Base-by-base conservation (phyloP, 441 rosid species). In the Erodium trifolium region DNA sequence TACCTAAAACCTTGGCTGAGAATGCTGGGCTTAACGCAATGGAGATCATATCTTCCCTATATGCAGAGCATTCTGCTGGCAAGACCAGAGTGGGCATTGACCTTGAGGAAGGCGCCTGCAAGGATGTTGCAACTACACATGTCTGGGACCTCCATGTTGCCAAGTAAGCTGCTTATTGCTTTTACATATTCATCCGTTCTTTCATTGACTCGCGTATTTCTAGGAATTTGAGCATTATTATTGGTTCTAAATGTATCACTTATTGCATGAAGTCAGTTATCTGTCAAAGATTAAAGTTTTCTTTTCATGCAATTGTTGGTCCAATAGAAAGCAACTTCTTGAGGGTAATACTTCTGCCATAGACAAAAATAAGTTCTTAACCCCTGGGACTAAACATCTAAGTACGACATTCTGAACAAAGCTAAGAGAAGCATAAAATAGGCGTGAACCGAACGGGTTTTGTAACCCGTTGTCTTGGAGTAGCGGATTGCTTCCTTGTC, bases 11-110 rank as follows among this genome's bases (percentile, higher is more conserved):
- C 45, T 81, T 96, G 67, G 89, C 98, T 17, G 98, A 93, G 75
- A 96, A 96, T 83, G 98, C 97, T 71, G 98, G 99, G 34, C 93
- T 96, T 41, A 88, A 93, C 79, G 88, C 98, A 14, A 87, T 93
- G 97, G 98, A 93, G 81, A 85, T 96, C 70, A 96, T 91, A 76
- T 92, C 97, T 1, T 83, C 98, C 55, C 85, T 93, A 10, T 93
- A 93, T 76, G 92, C 92, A 65, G 96, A 90, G 65, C 99, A 93
- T 78, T 92, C 97, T 16, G 84, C 93, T 73, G 99, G 98, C 69
- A 91, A 87, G 71, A 49, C 83, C 68, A 91, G 88, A 82, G 89
- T 90, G 70, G 98, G 97, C 69, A 90, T 96, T 65, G 92, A 90
- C 84, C 85, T 96, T 82, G 91, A 76, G 67, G 96, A 81, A 80